Percentiles rank a stretch among this genome's conserved stretches.
Conservation (phyloP, 305 asterid genomes). For the Striga hermonthica region DNA sequence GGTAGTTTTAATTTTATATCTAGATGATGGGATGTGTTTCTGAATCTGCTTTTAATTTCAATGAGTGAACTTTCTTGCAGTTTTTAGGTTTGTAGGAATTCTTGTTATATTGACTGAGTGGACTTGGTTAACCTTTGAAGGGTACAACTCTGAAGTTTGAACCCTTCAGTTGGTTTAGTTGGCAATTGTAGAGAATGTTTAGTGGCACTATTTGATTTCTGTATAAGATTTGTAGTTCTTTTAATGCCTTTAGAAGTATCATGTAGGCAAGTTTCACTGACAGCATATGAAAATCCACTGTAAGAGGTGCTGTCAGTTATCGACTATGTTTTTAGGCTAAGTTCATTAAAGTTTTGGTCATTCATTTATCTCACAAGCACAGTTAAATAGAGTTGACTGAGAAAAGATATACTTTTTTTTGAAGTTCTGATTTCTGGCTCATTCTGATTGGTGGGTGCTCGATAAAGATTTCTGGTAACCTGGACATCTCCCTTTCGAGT, state of each 20-base stretch:
- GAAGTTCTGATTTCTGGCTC: neutral
- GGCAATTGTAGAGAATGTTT: neutral
- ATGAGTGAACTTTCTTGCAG: conserved; percentile 24
- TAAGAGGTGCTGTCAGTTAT: conserved; percentile 15
- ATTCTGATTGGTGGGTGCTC: conserved; percentile 10
- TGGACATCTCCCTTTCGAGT: neutral
- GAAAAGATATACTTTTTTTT: conserved; percentile 11
- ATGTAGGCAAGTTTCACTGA: conserved; percentile 24
- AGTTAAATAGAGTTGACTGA: conserved; percentile 13
- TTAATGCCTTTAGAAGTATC: neutral
- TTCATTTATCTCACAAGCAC: conserved; percentile 19
- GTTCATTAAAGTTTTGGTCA: conserved; percentile 1
- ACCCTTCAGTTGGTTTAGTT: conserved; percentile 30
- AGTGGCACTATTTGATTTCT: neutral
- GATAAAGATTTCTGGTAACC: conserved; percentile 15
- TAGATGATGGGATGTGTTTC: conserved; percentile 31
- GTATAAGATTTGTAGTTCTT: neutral
- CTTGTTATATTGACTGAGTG: conserved; percentile 25
- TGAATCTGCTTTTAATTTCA: conserved; percentile 30
- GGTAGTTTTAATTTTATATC: conserved; percentile 33
- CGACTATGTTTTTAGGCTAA: conserved; percentile 24
- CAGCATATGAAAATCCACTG: conserved; percentile 21
- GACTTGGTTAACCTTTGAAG: conserved; percentile 16
- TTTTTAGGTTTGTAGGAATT: conserved; percentile 3
- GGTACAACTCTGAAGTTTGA: conserved; percentile 26